Conservation (phyloP, 331 rosid species). For the Quercus lobata region DNA sequence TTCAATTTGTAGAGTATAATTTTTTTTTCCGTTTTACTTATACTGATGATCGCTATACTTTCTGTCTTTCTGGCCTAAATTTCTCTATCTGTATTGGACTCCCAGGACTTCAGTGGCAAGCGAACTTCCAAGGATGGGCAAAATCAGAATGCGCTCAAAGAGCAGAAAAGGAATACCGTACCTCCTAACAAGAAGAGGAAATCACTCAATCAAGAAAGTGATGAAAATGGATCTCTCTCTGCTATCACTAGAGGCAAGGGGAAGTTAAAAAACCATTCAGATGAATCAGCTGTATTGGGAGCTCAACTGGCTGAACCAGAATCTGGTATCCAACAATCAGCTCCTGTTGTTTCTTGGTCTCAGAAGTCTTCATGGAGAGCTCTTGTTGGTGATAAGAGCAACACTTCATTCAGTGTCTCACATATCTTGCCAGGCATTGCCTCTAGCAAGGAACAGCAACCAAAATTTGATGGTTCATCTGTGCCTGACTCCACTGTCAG, state of each 20-base stretch:
- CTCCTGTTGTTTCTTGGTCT: conserved; percentile 45
- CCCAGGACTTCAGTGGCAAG: conserved; percentile 40
- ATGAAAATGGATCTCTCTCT: conserved; percentile 23
- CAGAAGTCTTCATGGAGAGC: conserved; percentile 82
- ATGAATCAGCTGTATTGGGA: conserved; percentile 23
- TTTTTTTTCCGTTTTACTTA: conserved; percentile 4
- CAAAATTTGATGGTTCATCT: conserved; percentile 5
- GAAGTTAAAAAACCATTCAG: conserved; percentile 12
- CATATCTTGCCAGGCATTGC: conserved; percentile 30
- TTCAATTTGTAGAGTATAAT: neutral
- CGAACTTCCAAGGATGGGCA: conserved; percentile 25
- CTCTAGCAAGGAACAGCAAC: conserved; percentile 23
- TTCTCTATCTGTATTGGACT: conserved; percentile 11
- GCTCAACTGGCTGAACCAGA: conserved; percentile 29
- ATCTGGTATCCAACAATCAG: conserved; percentile 22
- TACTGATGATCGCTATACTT: neutral
- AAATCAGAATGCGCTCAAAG: neutral
- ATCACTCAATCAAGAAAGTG: conserved; percentile 20
- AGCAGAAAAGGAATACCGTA: conserved; percentile 24
- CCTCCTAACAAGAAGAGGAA: conserved; percentile 46
- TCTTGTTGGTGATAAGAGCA: conserved; percentile 52
- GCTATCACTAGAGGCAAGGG: conserved; percentile 25
- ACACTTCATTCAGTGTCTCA: conserved; percentile 46
- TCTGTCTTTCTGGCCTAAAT: neutral
- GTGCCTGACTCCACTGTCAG: conserved; percentile 16